Percentiles rank a stretch among this genome's conserved stretches.
These are phyloP conservation scores for Nymphaea thermarum DNA, from an alignment of 164 flowering plant genomes.

Conservation along the genomic window DNA sequence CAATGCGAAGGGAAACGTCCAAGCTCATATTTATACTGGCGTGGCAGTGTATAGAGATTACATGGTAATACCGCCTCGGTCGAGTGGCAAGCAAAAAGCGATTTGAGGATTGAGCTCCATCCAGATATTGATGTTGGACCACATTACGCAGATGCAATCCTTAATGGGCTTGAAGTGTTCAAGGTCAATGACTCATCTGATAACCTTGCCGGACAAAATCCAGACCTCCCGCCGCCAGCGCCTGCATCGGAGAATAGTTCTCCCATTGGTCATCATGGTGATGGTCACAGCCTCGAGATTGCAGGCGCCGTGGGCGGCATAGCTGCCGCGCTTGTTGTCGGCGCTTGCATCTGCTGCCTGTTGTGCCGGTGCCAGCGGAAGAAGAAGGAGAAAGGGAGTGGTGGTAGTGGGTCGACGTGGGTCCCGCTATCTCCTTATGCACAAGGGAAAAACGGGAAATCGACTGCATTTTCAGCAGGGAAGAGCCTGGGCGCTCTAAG, in stretches of 20 bases:
- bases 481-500: too few species aligned
- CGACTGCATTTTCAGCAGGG: too few species aligned
- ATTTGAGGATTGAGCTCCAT: conserved; percentile 36
- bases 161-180: conserved; percentile 45
- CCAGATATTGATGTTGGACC: conserved; percentile 1
- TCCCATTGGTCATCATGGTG: too few species aligned
- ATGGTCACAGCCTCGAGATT: too few species aligned
- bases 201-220: conserved; percentile 7
- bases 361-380: too few species aligned
- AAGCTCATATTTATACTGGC: conserved; percentile 10
- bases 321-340: too few species aligned
- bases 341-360: too few species aligned
- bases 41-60: conserved; percentile 39
- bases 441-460: too few species aligned
- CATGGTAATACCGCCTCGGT: conserved; percentile 24
- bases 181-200: conserved; percentile 21
- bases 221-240: not conserved
- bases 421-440: too few species aligned
- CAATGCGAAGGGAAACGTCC: conserved; percentile 9
- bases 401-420: too few species aligned
- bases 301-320: too few species aligned
- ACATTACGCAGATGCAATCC: conserved; percentile 12
- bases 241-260: not conserved
- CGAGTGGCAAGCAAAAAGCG: conserved; percentile 13
- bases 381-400: too few species aligned